Conservation (phyloP, 2,329 filamentous ascomycete genomes). For the Pyrenophora tritici-repentis region DNA sequence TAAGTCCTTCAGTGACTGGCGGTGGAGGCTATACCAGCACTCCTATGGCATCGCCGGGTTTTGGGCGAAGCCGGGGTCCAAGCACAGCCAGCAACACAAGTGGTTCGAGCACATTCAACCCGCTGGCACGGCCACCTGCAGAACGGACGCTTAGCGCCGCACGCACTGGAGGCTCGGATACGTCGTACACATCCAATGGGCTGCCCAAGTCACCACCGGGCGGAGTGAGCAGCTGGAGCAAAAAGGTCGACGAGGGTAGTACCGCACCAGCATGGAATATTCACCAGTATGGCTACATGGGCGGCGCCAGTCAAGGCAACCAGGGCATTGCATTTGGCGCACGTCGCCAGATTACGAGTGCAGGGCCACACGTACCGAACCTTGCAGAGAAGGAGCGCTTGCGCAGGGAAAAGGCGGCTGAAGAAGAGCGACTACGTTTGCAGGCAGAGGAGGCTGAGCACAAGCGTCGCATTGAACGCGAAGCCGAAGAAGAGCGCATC, state of each 20-base stretch:
- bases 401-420: slow-evolving; percentile 60
- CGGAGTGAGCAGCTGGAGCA: slow-evolving; percentile 89
- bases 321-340: slow-evolving; percentile 92
- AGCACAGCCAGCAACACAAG: slow-evolving; percentile 51
- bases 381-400: slow-evolving; percentile 82
- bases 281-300: slow-evolving; percentile 95
- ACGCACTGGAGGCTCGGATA: slow-evolving; percentile 61
- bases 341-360: slow-evolving; percentile 87
- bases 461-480: slow-evolving; percentile 54
- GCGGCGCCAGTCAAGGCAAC: slow-evolving; percentile 93
- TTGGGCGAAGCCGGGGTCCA: slow-evolving; percentile 48
- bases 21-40: slow-evolving; percentile 28
- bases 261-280: slow-evolving; percentile 97
- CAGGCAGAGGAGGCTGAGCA: slow-evolving; percentile 60
- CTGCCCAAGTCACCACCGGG: slow-evolving; percentile 53
- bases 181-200: slow-evolving; percentile 59
- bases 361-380: slow-evolving; percentile 77
- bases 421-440: slow-evolving; percentile 57
- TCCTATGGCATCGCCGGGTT: slow-evolving; percentile 35
- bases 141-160: slow-evolving; percentile 51
- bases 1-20: slow-evolving; percentile 45
- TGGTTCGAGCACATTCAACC: slow-evolving; percentile 54
- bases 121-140: slow-evolving; percentile 43
- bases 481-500: slow-evolving; percentile 67
- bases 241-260: slow-evolving; percentile 74